A percentile compares a stretch with the other conserved stretches of the same genome.
phyloP scores from a whole-genome alignment of 805 yeast genomes.

The Hanseniaspora pseudoguilliermondii region DNA sequence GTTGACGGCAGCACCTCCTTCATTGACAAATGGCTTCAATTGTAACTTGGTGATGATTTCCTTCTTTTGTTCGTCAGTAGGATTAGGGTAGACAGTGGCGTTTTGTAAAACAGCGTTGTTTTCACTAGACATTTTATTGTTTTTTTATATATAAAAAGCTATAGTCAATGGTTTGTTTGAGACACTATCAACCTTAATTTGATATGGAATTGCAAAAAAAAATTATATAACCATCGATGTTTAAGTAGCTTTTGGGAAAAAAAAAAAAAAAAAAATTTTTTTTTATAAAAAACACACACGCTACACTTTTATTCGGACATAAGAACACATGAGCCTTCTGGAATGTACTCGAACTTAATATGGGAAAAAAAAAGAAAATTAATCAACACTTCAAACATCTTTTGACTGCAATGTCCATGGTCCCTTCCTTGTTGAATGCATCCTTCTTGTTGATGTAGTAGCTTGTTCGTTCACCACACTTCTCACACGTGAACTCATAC shows the following conservation, averaged over 20 bases:
- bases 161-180: too few relatives aligned
- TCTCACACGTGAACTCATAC: neutral
- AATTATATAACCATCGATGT: too few relatives aligned
- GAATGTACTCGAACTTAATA: neutral
- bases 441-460: neutral
- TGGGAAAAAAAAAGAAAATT: too few relatives aligned
- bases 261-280: neutral
- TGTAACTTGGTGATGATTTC: conserved; percentile 7
- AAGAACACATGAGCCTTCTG: neutral
- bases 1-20: conserved; percentile 4
- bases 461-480: neutral
- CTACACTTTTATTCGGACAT: neutral
- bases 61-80: conserved; percentile 12
- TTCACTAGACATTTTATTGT: neutral
- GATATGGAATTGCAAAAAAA: too few relatives aligned
- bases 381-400: neutral
- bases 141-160: neutral
- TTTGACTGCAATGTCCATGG: neutral
- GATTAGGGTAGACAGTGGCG: conserved; percentile 12
- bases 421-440: neutral
- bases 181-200: too few relatives aligned
- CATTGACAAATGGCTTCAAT: conserved; percentile 10
- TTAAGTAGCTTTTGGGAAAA: neutral
- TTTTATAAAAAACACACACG: too few relatives aligned
- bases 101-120: neutral